Evolutionary conservation across 768 basidiomycete genomes (phyloP), one percentile per base, ranked within the genome.

Genomic region (Boletus rubroflammeus): DNA sequence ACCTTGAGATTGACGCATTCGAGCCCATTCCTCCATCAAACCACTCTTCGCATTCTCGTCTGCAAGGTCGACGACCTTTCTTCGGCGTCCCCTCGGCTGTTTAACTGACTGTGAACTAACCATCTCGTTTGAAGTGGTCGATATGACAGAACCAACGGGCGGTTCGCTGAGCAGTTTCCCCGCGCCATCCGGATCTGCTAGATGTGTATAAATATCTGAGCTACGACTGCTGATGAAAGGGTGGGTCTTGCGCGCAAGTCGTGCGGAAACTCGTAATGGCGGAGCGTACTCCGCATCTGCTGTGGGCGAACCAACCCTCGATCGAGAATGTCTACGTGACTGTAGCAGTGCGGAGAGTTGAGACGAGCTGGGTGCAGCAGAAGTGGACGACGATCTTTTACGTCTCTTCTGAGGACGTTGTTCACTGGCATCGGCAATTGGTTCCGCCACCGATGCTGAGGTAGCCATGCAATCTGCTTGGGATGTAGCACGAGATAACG

Each of bases 1-100:
- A 38, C 68, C 67, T 47, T 66, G 68, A 4, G 55, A 70, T 59
- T 55, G 63, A 39, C 68, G 70, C 51, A 68, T 50, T n/a, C 51
- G 61, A 28, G 63, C 68, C 68, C 68, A 72, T 45, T 70, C 59
- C 31, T 68, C 61, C 47, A 69, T 69, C 25, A 70, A 23, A 36
- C 57, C 46, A n/a, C n/a, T 60, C 49, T 60, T 71, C 14, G 50
- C 41, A 14, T 47, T 54, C 42, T 63, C 63, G 35, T 72, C 60
- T 15, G 42, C 46, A 50, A 68, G 50, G 48, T 60, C 56, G 25
- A 47, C 26, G 6, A 9, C 23, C 47, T 52, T 60, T 47, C 56
- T 56, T 55, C 46, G 56, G 36, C 54, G 64, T 13, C 63, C 63
- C 49, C 43, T 63, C 21, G 41, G 23, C 28, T 54, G 61, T 44